Percentiles rank a stretch among this genome's conserved stretches.
Evolutionary conservation across 164 flowering plant genomes (phyloP).

Genomic region (Magnolia officinalis): DNA sequence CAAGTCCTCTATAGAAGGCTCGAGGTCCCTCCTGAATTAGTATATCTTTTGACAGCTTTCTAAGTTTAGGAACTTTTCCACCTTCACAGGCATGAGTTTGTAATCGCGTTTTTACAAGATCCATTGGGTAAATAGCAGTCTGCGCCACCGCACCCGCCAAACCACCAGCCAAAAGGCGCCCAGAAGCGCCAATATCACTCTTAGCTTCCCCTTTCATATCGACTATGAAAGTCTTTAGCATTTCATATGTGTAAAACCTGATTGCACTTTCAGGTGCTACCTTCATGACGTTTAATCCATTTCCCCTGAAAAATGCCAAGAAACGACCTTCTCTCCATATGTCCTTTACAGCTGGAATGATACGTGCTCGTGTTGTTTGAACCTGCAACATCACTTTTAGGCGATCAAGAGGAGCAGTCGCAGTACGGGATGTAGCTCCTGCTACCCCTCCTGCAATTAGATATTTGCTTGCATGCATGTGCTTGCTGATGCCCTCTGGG

Average conservation of each 20-base stretch:
- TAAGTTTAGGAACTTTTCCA: constrained; percentile 63
- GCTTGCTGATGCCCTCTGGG: constrained; percentile 86
- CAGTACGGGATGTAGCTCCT: constrained; percentile 94
- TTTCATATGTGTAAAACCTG: constrained; percentile 79
- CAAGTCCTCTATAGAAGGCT: constrained; percentile 81
- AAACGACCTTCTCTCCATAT: constrained; percentile 77
- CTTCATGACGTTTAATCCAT: constrained; percentile 91
- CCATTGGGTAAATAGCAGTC: constrained; percentile 87
- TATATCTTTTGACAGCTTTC: constrained; percentile 65
- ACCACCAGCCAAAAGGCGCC: constrained; percentile 88
- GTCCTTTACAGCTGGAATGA: constrained; percentile 58
- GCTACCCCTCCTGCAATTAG: constrained; percentile 95
- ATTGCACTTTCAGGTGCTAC: constrained; percentile 99
- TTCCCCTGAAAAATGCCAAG: constrained; percentile 84
- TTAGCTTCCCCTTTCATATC: constrained; percentile 51
- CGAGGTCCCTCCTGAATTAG: constrained; percentile 90
- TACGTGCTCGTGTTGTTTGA: constrained; percentile 54
- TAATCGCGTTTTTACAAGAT: constrained; percentile 87
- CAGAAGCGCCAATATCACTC: constrained; percentile 68
- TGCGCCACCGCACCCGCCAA: constrained; percentile 95
- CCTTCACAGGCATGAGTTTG: constrained; percentile 64
- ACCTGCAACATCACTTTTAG: constrained; percentile 87
- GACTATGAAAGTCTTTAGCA: constrained; percentile 57
- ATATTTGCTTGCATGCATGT: constrained; percentile 70
- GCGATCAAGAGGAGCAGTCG: constrained; percentile 97